phyloP scores from a whole-genome alignment of 805 yeast species.

The Teunomyces panamensis region DNA sequence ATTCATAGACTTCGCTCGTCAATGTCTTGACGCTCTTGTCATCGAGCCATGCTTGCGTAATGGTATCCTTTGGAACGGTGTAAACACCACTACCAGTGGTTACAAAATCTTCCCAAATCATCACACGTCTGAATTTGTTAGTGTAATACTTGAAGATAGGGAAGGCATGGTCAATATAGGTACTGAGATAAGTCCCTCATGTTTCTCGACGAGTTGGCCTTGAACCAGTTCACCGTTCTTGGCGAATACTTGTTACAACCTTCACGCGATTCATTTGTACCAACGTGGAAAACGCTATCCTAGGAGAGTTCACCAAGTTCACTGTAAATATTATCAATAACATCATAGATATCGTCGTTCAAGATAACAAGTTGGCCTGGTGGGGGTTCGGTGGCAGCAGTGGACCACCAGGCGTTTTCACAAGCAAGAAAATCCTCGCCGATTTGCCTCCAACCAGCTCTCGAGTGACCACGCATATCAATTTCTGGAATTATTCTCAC shows the following conservation, averaged over 20 bases:
- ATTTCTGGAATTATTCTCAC: conserved; percentile 41
- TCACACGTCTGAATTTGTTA: conserved; percentile 23
- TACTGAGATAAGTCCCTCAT: conserved; percentile 28
- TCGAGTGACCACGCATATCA: conserved; percentile 42
- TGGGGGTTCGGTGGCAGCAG: conserved; percentile 38
- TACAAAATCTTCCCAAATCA: conserved; percentile 42
- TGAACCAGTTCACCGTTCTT: conserved; percentile 24
- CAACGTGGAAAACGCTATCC: conserved; percentile 42
- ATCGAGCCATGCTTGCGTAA: conserved; percentile 35
- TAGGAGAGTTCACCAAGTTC: conserved; percentile 30
- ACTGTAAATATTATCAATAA: conserved; percentile 29
- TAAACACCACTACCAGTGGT: conserved; percentile 20
- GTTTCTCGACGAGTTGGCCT: conserved; percentile 19
- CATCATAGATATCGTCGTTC: conserved; percentile 28
- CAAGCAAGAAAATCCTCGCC: conserved; percentile 32
- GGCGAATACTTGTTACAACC: conserved; percentile 32
- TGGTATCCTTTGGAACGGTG: conserved; percentile 27
- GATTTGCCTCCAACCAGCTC: conserved; percentile 36
- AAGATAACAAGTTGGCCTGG: conserved; percentile 41
- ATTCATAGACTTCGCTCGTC: conserved; percentile 34
- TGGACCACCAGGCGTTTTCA: conserved; percentile 25
- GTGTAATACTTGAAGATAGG: conserved; percentile 28
- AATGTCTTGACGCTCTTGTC: conserved; percentile 22
- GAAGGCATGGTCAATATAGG: conserved; percentile 31
- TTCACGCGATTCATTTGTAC: conserved; percentile 36